Base-by-base conservation (phyloP, 2,329 filamentous ascomycete species). In the Parafenestella ontariensis region DNA sequence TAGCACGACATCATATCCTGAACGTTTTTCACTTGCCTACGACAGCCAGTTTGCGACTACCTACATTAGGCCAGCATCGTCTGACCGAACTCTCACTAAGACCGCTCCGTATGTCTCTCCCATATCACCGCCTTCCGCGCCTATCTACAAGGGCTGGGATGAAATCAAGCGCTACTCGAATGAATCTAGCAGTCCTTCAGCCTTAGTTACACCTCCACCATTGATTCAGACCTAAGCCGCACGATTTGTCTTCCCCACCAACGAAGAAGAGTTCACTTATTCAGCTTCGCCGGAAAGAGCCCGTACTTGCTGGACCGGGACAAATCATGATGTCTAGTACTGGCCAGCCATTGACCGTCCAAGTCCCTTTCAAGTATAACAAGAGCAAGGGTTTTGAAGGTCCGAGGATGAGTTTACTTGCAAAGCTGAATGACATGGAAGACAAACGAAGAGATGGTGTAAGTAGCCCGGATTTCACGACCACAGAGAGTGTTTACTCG, bases 141-240 rank as follows among this genome's bases (percentile, higher is more conserved):
- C 21, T 9, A 26, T 62, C 49, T 52, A 66, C 42, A 61, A 62
- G 42, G 67, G 70, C 18, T 73, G 70, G 69, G 71, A 71, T 9
- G 68, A 69, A 1, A 71, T 72, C 48, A 71, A 66, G 21, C 58
- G 60, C 34, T 48, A 46, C 18, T 62, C 58, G 6, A 45, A 47
- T 18, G 24, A 37, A 39, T 52, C 54, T 4, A 26, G 46, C 28
- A 31, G 41, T 29, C 17, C 54, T 20, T 21, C 42, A 49, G 17
- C 29, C 52, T 1, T 58, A 51, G 3, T 42, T 48, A 20, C 53
- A 33, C 18, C 20, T 42, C 43, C 21, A 20, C 29, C 18, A 40
- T 20, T 33, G 5, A 54, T 48, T 52, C 40, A 36, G 45, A 10
- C 46, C 58, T 21, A 48, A 57, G 28, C 41, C 60, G 24, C 44